Evolutionary conservation across 1,284 basidiomycete genomes (phyloP).

Genomic region (Fomitiporia mediterranea): DNA sequence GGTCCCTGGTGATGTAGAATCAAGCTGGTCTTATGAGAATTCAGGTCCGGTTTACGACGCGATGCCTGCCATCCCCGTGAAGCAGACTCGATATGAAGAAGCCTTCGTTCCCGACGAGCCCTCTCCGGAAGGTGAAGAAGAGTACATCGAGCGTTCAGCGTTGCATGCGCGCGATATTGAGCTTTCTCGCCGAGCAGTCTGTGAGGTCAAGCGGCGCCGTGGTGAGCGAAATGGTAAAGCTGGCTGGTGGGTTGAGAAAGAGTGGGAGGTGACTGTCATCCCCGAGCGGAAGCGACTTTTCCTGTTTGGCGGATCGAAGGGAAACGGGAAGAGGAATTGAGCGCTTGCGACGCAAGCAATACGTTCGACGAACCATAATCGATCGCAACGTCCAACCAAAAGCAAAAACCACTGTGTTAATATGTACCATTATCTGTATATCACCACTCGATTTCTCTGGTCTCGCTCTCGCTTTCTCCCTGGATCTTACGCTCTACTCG

Average conservation of each 20-base stretch:
- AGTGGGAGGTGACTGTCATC: slow-evolving; percentile 17
- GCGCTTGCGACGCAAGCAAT: no score
- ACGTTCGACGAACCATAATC: no score
- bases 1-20: neutral
- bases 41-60: slow-evolving; percentile 12
- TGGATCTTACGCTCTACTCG: neutral
- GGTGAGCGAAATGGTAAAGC: slow-evolving; percentile 4
- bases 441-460: neutral
- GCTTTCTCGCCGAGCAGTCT: slow-evolving; percentile 3
- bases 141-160: neutral
- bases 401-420: neutral
- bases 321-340: no score
- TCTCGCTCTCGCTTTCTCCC: neutral
- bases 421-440: neutral
- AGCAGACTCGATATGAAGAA: slow-evolving; percentile 9
- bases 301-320: slow-evolving; percentile 9
- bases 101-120: slow-evolving; percentile 15
- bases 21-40: slow-evolving; percentile 6
- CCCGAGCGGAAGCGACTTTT: slow-evolving; percentile 17
- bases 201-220: slow-evolving; percentile 5
- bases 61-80: slow-evolving; percentile 14
- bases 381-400: no score
- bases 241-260: slow-evolving; percentile 20
- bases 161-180: slow-evolving; percentile 8
- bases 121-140: neutral